Conservation (phyloP, 306 rosid genomes). For the Gynostemma pentaphyllum region DNA sequence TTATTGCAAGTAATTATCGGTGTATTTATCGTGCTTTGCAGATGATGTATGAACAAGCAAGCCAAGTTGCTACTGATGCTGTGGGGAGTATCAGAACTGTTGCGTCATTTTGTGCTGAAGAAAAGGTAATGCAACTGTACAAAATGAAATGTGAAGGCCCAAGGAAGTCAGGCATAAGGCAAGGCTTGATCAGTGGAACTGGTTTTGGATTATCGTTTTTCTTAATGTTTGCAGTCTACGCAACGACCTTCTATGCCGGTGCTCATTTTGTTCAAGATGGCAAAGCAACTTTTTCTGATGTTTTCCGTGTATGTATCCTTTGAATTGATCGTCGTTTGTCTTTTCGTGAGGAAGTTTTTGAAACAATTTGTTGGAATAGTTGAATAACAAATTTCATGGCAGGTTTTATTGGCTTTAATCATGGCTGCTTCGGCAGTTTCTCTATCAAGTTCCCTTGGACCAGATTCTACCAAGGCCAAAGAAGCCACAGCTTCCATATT, state of each 20-base stretch:
- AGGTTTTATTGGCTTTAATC: conserved; percentile 42
- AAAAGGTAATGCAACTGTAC: conserved; percentile 44
- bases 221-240: conserved; percentile 37
- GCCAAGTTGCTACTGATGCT: conserved; percentile 57
- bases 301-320: conserved; percentile 33
- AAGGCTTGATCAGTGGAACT: too few species aligned
- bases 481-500: conserved; percentile 28
- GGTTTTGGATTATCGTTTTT: too few species aligned
- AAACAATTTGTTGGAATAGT: neutral
- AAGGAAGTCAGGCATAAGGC: too few species aligned
- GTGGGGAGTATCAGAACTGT: conserved; percentile 52
- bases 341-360: neutral
- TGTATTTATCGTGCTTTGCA: conserved; percentile 8
- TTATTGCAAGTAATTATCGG: too few species aligned
- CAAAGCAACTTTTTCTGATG: conserved; percentile 34
- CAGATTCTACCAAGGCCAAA: conserved; percentile 34
- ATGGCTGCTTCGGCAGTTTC: conserved; percentile 29
- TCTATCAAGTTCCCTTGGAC: conserved; percentile 24
- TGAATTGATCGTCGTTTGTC: too few species aligned
- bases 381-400: neutral
- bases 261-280: conserved; percentile 38
- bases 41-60: conserved; percentile 54
- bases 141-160: conserved; percentile 50
- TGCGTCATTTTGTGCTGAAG: conserved; percentile 65
- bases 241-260: conserved; percentile 42